A percentile compares a stretch with the other conserved stretches of the same genome.
phyloP scores from a whole-genome alignment of 2,329 filamentous ascomycete species.

The Exophiala alcalophila region DNA sequence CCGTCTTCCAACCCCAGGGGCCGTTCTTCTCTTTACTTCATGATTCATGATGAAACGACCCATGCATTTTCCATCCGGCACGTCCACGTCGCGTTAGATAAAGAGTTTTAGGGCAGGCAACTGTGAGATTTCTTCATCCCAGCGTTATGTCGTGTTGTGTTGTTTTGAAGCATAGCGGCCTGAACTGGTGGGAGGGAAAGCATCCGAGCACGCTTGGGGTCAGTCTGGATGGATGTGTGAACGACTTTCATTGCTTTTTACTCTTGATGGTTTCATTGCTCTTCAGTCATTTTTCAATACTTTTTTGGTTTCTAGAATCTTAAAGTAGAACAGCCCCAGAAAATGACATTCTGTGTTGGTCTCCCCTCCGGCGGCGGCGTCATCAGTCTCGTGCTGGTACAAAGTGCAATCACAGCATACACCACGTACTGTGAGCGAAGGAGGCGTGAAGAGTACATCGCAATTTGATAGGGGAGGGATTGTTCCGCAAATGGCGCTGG shows the following conservation, averaged over 20 bases:
- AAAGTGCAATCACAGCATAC: too few relatives aligned
- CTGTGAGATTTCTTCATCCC: constrained; percentile 19
- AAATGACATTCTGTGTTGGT: too few relatives aligned
- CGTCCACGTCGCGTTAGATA: constrained; percentile 17
- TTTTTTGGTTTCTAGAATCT: too few relatives aligned
- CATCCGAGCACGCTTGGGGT: constrained; percentile 2
- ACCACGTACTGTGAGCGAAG: too few relatives aligned
- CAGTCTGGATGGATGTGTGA: constrained; percentile 21
- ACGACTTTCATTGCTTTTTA: constrained; percentile 20
- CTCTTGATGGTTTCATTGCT: too few relatives aligned
- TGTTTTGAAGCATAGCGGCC: constrained; percentile 19
- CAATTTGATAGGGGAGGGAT: too few relatives aligned
- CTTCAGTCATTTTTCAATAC: too few relatives aligned
- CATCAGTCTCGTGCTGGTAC: too few relatives aligned
- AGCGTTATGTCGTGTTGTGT: neutral
- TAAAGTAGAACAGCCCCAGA: too few relatives aligned
- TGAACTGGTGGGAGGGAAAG: constrained; percentile 12
- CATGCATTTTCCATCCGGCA: constrained; percentile 12
- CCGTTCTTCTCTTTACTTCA: constrained; percentile 8
- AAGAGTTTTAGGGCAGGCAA: constrained; percentile 23
- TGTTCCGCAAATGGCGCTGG: too few relatives aligned
- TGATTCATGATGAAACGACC: constrained; percentile 17
- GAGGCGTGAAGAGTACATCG: too few relatives aligned
- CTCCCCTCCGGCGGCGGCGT: too few relatives aligned
- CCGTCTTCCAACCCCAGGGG: constrained; percentile 1